phyloP scores from a whole-genome alignment of 225 moss, liverwort and hornwort genomes.

The Lunularia cruciata region DNA sequence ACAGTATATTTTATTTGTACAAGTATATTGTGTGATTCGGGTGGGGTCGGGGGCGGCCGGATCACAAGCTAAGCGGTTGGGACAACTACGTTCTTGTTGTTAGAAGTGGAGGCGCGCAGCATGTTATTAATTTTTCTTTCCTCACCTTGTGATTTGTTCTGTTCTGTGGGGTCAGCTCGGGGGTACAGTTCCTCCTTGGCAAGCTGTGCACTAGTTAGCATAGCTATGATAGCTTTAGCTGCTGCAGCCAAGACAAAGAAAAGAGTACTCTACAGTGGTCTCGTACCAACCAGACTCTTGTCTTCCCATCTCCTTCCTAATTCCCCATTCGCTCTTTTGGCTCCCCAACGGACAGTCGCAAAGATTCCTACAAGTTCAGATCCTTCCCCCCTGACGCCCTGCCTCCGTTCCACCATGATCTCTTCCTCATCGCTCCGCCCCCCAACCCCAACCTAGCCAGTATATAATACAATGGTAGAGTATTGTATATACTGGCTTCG shows the following conservation, averaged over 20 bases:
- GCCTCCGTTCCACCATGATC: no score
- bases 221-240: constrained; percentile 11
- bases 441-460: no score
- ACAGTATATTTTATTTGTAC: not conserved
- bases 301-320: constrained; percentile 2
- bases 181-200: constrained; percentile 8
- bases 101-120: constrained; percentile 11
- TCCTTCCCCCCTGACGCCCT: constrained; percentile 3
- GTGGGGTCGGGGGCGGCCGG: not conserved
- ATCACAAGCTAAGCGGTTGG: constrained; percentile 9
- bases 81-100: constrained; percentile 9
- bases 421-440: no score
- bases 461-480: no score
- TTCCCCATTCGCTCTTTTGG: constrained; percentile 9
- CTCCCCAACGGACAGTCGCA: constrained; percentile 12
- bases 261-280: constrained; percentile 1
- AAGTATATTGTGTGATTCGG: not conserved
- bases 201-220: constrained; percentile 10
- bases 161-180: constrained; percentile 9
- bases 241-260: constrained; percentile 4
- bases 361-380: constrained; percentile 10
- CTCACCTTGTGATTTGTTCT: not conserved
- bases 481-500: no score
- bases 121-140: constrained; percentile 4
- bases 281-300: constrained; percentile 13